A percentile compares a stretch with the other conserved stretches of the same genome.
These are phyloP conservation scores for Ilex asprella DNA, from an alignment of 257 asterid genomes.

Conservation along the genomic window DNA sequence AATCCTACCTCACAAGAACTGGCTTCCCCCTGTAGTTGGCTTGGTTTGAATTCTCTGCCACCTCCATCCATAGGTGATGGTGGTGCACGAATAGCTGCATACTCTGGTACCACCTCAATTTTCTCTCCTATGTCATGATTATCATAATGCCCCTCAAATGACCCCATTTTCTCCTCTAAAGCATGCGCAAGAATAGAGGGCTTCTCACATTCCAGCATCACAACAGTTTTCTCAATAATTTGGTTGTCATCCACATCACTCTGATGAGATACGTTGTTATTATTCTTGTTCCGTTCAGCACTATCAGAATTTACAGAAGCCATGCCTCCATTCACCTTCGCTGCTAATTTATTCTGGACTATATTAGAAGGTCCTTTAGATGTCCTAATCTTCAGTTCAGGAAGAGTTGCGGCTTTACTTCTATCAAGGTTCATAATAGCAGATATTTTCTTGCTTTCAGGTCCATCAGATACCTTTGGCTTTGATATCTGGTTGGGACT, in stretches of 20 bases:
- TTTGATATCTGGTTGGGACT: constrained; percentile 47
- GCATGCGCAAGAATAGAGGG: constrained; percentile 37
- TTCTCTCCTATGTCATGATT: constrained; percentile 23
- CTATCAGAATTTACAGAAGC: constrained; percentile 30
- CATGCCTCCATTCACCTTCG: constrained; percentile 21
- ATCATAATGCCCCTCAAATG: constrained; percentile 14
- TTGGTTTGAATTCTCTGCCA: constrained; percentile 26
- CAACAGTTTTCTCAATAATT: constrained; percentile 75
- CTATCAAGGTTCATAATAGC: constrained; percentile 69
- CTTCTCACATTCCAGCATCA: constrained; percentile 69
- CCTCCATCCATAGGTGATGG: constrained; percentile 30
- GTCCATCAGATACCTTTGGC: constrained; percentile 48
- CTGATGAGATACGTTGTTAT: constrained; percentile 22
- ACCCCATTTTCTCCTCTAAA: constrained; percentile 29
- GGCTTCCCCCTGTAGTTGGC: constrained; percentile 25
- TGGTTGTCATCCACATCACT: constrained; percentile 56
- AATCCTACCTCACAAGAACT: constrained; percentile 45
- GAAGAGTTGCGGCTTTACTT: constrained; percentile 77
- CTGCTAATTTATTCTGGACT: constrained; percentile 22
- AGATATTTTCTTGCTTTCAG: constrained; percentile 73
- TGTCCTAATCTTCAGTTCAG: constrained; percentile 72
- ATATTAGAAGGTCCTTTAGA: constrained; percentile 29
- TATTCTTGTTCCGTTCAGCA: constrained; percentile 19
- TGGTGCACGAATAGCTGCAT: constrained; percentile 33
- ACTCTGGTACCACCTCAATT: constrained; percentile 23